These are phyloP conservation scores for Vicia sativa DNA, from an alignment of 306 rosid species.

Conservation along the genomic window DNA sequence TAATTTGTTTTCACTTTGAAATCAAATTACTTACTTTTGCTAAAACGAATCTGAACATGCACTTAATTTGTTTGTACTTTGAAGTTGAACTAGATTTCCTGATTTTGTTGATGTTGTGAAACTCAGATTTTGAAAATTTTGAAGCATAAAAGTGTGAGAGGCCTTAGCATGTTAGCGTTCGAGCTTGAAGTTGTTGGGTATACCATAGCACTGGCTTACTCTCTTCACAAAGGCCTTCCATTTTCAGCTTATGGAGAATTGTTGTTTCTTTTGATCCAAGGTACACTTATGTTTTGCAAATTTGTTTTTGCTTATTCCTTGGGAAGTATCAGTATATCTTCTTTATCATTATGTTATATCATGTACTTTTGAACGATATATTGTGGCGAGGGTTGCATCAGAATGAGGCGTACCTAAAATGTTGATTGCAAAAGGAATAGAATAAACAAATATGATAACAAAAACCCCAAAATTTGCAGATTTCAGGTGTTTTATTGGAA, in stretches of 20 bases:
- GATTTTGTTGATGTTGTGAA: conserved; percentile 27
- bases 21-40: background rate
- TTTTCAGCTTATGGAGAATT: conserved; percentile 95
- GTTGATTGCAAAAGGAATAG: background rate
- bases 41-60: background rate
- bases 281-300: conserved; percentile 39
- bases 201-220: conserved; percentile 86
- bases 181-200: conserved; percentile 92
- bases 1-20: background rate
- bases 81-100: background rate
- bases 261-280: conserved; percentile 85
- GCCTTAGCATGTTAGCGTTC: conserved; percentile 78
- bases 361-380: background rate
- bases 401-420: background rate
- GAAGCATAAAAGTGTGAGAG: conserved; percentile 74
- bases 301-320: background rate
- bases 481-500: background rate
- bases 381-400: background rate
- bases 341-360: background rate
- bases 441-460: background rate
- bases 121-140: conserved; percentile 78
- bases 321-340: background rate
- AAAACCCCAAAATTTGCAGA: background rate
- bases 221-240: conserved; percentile 89
- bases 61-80: background rate